phyloP scores from a whole-genome alignment of 345 rosid genomes.

The Mallotus nudiflorus region DNA sequence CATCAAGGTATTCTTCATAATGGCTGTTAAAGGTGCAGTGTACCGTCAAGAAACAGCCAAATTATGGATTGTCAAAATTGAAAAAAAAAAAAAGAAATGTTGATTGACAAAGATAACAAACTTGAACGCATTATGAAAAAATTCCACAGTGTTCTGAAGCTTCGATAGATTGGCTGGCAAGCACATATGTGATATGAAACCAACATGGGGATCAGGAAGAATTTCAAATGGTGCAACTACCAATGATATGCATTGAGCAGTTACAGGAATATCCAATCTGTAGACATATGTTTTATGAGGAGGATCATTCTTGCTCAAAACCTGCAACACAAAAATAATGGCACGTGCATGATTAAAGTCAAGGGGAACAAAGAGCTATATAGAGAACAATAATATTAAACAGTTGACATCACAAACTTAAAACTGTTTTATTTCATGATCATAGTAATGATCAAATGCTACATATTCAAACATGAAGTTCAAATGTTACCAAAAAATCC shows the following conservation, averaged over 20 bases:
- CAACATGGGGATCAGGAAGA: constrained; percentile 64
- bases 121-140: constrained; percentile 90
- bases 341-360: background rate
- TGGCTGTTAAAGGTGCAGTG: constrained; percentile 53
- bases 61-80: background rate
- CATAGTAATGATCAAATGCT: background rate
- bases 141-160: constrained; percentile 75
- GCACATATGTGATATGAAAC: constrained; percentile 78
- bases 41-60: constrained; percentile 17
- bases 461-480: background rate
- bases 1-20: constrained; percentile 85
- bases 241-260: constrained; percentile 85
- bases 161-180: constrained; percentile 54
- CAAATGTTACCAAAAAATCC: background rate
- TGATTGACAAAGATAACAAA: constrained; percentile 32
- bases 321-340: constrained; percentile 42
- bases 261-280: constrained; percentile 74
- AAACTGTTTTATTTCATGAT: background rate
- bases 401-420: background rate
- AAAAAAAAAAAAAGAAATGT: constrained; percentile 3
- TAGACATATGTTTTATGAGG: constrained; percentile 83
- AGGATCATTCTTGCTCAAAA: constrained; percentile 86
- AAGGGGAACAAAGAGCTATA: constrained; percentile 1
- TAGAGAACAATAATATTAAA: background rate
- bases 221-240: constrained; percentile 87